Base-by-base conservation (phyloP, 1,139 yeast genomes). In the Yarrowia galli region DNA sequence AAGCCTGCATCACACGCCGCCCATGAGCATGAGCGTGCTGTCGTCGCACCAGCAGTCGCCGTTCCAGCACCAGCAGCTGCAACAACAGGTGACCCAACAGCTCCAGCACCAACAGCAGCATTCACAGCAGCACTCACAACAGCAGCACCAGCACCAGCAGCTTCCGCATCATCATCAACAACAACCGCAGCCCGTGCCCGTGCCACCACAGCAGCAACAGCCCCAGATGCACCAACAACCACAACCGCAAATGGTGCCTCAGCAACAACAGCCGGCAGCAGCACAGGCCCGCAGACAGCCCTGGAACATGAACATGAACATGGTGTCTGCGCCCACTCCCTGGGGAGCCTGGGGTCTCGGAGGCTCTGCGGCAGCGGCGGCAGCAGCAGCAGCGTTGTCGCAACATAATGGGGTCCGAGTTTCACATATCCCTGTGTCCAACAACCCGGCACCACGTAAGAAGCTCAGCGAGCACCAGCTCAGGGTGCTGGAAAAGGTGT, bases 401-500 rank as follows among this genome's bases (percentile, higher is more conserved):
- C 71, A 69, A 42, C 65, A 45, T 25, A 45, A 67, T 20, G 69
- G 69, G 1, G 61, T 58, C 18, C 67, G 65, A n/a, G 68, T 58
- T 22, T 25, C 65, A 12, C 67, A 40, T 48, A 51, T 64, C 32
- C 65, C 54, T n/a, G 64, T 46, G 13, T 28, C 56, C 16, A 65
- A 51, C 45, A 48, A 54, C 38, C 67, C 64, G 3, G 54, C 68
- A 56, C 67, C 73, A 3, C 69, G 78, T 10, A 75, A 75, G 67
- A 70, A 76, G 25, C 74, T 75, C n/a, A 72, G 73, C 16, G 72
- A 73, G 4, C 73, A 74, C 58, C 75, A 75, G 69, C 72, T 75
- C 2, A 65, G 68, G 5, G 71, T 74, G 25, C 70, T 75, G 22
- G 78, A 75, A 67, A 69, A 67, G 7, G 71, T 73, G 18, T 75